Evolutionary conservation across 768 basidiomycete species (phyloP).

Genomic region (Lactifluus volemus): DNA sequence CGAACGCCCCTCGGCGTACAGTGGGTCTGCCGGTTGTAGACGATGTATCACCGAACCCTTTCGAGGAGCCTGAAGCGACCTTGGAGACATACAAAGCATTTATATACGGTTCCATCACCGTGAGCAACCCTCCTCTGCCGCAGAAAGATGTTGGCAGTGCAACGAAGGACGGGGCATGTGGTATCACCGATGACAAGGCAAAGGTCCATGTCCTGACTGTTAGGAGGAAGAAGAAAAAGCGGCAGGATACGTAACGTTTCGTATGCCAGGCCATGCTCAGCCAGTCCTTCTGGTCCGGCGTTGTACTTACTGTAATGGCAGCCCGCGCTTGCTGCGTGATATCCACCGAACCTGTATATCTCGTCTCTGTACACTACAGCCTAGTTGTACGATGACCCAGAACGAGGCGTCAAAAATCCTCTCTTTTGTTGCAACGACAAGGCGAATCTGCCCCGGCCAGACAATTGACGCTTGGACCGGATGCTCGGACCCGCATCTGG

Average conservation of each 20-base stretch:
- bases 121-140: constrained; percentile 38
- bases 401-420: no score
- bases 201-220: constrained; percentile 52
- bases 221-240: constrained; percentile 39
- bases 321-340: no score
- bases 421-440: no score
- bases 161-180: constrained; percentile 14
- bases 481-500: no score
- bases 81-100: constrained; percentile 50
- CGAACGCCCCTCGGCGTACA: constrained; percentile 39
- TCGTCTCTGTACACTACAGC: no score
- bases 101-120: constrained; percentile 49
- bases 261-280: background rate
- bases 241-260: constrained; percentile 12
- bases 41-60: constrained; percentile 57
- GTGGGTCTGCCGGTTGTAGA: constrained; percentile 26
- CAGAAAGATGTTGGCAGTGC: constrained; percentile 19
- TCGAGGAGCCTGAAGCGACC: constrained; percentile 55
- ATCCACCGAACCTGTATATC: no score
- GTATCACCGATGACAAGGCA: constrained; percentile 19
- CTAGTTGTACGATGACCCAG: no score
- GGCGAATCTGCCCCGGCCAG: no score
- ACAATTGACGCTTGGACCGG: no score
- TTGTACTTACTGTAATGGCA: no score
- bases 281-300: background rate